These are phyloP conservation scores for Taiwanofungus camphoratus DNA, from an alignment of 1,284 basidiomycete genomes.

Conservation along the genomic window DNA sequence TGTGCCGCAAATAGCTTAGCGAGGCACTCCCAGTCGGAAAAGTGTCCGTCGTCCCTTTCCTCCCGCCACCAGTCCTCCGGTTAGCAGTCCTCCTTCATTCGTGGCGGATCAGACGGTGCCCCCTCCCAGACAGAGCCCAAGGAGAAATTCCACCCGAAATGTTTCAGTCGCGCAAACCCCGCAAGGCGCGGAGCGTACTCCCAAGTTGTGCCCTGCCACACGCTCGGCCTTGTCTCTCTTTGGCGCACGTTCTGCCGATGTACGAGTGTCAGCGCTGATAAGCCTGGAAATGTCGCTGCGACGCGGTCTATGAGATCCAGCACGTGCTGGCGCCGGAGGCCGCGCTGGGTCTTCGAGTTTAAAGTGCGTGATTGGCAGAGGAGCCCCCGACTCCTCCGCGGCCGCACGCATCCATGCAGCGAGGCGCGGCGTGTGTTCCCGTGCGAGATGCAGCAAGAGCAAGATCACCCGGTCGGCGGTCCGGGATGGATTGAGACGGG, in stretches of 20 bases:
- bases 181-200: conserved; percentile 1
- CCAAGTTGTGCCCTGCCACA: conserved; percentile 3
- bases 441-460: not conserved
- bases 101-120: not conserved
- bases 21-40: not conserved
- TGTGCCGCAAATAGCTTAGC: conserved; percentile 2
- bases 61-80: not conserved
- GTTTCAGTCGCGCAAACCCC: not conserved
- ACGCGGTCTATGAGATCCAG: not conserved
- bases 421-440: not conserved
- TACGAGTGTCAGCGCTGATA: not conserved
- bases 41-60: not conserved
- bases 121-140: not conserved
- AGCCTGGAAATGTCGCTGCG: not conserved
- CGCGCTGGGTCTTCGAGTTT: not conserved
- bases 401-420: not conserved
- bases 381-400: not conserved
- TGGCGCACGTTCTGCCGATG: not conserved
- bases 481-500: not conserved
- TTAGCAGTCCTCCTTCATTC: not conserved
- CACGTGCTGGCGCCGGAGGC: not conserved
- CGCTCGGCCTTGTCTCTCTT: not conserved
- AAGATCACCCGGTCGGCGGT: not conserved
- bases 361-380: not conserved
- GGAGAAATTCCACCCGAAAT: conserved; percentile 4